Evolutionary conservation across 176 grass and related monocot genomes (phyloP).

Genomic region (Hordeum vulgare): DNA sequence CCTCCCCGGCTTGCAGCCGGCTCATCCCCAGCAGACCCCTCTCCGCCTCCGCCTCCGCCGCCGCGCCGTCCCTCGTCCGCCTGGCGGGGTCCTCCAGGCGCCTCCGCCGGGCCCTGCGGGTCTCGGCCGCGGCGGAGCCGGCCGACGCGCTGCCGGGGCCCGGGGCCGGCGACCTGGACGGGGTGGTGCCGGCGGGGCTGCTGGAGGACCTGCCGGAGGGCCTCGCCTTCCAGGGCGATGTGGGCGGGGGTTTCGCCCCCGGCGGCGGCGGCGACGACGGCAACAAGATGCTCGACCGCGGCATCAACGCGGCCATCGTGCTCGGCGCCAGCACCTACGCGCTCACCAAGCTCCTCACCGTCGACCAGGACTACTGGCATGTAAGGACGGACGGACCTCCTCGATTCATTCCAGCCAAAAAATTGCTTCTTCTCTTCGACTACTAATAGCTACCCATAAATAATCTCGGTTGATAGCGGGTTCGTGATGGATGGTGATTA

Average conservation of each 20-base stretch:
- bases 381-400: slow-evolving; percentile 26
- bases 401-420: background rate
- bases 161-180: background rate
- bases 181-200: background rate
- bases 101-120: slow-evolving; percentile 6
- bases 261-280: background rate
- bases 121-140: slow-evolving; percentile 18
- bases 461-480: background rate
- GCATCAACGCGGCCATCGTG: slow-evolving; percentile 85
- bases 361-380: slow-evolving; percentile 98
- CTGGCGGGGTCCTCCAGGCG: slow-evolving; percentile 3
- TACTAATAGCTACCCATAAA: background rate
- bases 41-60: background rate
- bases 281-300: slow-evolving; percentile 47
- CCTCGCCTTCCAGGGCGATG: slow-evolving; percentile 42
- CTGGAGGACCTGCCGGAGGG: slow-evolving; percentile 33
- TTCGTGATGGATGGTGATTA: too few species aligned
- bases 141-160: slow-evolving; percentile 20
- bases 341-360: slow-evolving; percentile 87
- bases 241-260: slow-evolving; percentile 19
- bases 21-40: background rate
- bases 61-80: background rate
- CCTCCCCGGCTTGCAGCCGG: slow-evolving; percentile 18
- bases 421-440: background rate
- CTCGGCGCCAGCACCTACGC: slow-evolving; percentile 84